Evolutionary conservation across 1,139 yeast species (phyloP).

Genomic region (Scheffersomyces titani): DNA sequence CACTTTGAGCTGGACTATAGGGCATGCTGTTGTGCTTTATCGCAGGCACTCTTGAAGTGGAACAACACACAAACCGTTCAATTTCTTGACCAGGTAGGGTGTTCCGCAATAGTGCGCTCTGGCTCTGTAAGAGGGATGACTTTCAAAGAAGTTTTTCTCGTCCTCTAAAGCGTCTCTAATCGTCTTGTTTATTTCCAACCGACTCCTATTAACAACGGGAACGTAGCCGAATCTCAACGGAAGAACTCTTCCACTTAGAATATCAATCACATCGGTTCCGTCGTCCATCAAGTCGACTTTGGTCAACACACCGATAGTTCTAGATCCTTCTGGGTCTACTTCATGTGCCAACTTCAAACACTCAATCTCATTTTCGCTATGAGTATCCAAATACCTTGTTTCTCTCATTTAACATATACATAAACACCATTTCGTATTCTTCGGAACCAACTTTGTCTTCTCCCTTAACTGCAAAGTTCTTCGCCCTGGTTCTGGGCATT

Average conservation of each 20-base stretch:
- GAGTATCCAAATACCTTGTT: slow-evolving; percentile 97
- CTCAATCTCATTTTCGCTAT: too few relatives aligned
- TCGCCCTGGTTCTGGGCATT: slow-evolving; percentile 82
- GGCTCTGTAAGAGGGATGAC: slow-evolving; percentile 74
- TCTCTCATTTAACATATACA: slow-evolving; percentile 92
- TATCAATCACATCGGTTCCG: slow-evolving; percentile 98
- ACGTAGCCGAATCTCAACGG: slow-evolving; percentile 96
- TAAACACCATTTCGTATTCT: slow-evolving; percentile 81
- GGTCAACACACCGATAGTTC: slow-evolving; percentile 96
- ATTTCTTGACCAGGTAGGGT: slow-evolving; percentile 90
- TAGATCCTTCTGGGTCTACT: slow-evolving; percentile 95
- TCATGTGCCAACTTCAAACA: slow-evolving; percentile 96
- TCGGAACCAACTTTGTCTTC: too few relatives aligned
- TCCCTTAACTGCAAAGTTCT: slow-evolving; percentile 72
- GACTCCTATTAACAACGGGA: slow-evolving; percentile 97
- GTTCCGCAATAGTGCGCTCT: slow-evolving; percentile 95
- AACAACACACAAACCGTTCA: slow-evolving; percentile 86
- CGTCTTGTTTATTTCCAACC: slow-evolving; percentile 90
- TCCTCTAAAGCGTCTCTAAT: slow-evolving; percentile 85
- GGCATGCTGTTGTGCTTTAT: too few relatives aligned
- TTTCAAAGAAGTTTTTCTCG: slow-evolving; percentile 76
- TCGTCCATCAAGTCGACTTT: slow-evolving; percentile 97
- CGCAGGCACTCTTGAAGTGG: slow-evolving; percentile 93
- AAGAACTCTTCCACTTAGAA: slow-evolving; percentile 92
- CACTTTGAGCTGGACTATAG: too few relatives aligned